Conservation (phyloP, 371 early-diverging fungal species). For the Capillidium rhysosporum region DNA sequence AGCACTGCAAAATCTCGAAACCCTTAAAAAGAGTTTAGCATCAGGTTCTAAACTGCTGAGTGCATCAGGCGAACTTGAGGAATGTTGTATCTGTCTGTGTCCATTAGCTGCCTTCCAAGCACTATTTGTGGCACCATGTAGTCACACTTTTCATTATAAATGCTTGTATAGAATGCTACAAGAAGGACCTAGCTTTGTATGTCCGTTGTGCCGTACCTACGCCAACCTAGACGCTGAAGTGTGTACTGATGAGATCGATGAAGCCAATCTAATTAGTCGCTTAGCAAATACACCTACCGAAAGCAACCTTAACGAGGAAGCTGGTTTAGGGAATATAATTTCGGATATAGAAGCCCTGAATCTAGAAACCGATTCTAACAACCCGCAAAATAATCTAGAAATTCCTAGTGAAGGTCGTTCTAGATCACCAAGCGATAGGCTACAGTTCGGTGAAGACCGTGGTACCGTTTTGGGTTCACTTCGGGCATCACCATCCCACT, state of each 20-base stretch:
- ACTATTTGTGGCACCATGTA: conserved; percentile 84
- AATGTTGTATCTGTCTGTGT: conserved; percentile 91
- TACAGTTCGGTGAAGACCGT: no score
- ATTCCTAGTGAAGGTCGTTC: no score
- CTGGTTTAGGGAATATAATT: no score
- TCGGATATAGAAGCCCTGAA: no score
- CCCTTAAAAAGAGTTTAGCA: not conserved
- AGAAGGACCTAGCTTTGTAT: conserved; percentile 59
- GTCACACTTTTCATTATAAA: conserved; percentile 88
- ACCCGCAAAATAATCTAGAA: no score
- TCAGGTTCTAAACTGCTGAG: not conserved
- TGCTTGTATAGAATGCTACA: conserved; percentile 39
- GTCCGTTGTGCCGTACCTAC: conserved; percentile 84
- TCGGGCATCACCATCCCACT: no score
- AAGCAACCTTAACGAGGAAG: no score
- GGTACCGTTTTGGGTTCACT: no score
- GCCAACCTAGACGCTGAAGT: conserved; percentile 67
- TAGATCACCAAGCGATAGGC: no score
- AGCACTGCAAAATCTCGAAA: conserved; percentile 5
- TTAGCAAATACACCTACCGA: no score
- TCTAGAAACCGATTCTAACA: no score
- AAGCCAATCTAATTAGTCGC: not conserved
- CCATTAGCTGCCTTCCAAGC: conserved; percentile 79
- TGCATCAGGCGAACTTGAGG: conserved; percentile 20
- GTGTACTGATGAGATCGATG: conserved; percentile 6